Conservation (phyloP, 148 eudicot species). For the Amaranthus palmeri region DNA sequence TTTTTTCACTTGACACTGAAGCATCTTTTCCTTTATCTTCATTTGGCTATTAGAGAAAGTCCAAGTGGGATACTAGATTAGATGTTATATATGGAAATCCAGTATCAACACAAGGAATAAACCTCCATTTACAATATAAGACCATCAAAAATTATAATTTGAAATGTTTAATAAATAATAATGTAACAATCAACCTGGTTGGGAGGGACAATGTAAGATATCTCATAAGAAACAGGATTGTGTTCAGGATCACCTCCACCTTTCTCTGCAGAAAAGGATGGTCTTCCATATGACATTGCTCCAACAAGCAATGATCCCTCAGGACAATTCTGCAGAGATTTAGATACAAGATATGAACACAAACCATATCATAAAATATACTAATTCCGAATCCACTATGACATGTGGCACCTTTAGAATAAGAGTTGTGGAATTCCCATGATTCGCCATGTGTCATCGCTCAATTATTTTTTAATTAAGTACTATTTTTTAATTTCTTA, state of each 20-base stretch:
- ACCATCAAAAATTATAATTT: not conserved
- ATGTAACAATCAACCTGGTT: constrained; percentile 45
- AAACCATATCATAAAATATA: too few relatives aligned
- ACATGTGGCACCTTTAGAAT: too few relatives aligned
- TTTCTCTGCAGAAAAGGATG: constrained; percentile 47
- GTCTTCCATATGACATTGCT: constrained; percentile 75
- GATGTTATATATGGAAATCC: not conserved
- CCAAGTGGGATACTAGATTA: not conserved
- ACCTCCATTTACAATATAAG: not conserved
- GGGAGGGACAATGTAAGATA: constrained; percentile 79
- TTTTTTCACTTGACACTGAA: constrained; percentile 42
- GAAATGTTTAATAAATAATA: not conserved
- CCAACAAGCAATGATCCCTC: constrained; percentile 88
- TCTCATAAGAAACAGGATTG: constrained; percentile 71
- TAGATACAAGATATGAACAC: constrained; percentile 1
- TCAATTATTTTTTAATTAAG: too few relatives aligned
- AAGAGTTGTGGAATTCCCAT: too few relatives aligned
- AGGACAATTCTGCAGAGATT: constrained; percentile 56
- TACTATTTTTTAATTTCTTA: too few relatives aligned
- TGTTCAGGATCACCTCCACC: constrained; percentile 56
- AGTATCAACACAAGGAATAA: not conserved
- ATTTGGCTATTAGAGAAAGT: constrained; percentile 44
- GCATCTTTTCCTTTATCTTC: constrained; percentile 62
- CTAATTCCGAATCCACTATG: too few relatives aligned
- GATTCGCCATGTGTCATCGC: too few relatives aligned